Conservation (phyloP, 768 basidiomycete species). For the Serpula lacrymans region DNA sequence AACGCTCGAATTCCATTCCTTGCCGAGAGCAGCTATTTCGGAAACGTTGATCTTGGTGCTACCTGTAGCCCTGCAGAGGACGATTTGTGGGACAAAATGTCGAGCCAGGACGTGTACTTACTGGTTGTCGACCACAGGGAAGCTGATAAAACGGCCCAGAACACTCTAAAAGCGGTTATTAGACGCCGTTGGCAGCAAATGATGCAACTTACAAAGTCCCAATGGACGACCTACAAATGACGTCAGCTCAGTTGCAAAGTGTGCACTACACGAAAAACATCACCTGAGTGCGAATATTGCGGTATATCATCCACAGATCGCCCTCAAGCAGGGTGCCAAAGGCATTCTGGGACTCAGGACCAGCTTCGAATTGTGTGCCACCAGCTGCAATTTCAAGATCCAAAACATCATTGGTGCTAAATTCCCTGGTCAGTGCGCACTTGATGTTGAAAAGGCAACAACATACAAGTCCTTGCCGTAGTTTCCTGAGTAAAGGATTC, state of each 20-base stretch:
- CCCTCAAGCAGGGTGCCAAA: conserved; percentile 57
- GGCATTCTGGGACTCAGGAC: conserved; percentile 37
- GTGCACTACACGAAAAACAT: not conserved
- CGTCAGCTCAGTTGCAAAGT: not conserved
- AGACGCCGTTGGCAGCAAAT: not conserved
- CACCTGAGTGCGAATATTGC: conserved; percentile 51
- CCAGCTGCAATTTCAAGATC: conserved; percentile 58
- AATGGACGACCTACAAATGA: conserved; percentile 44
- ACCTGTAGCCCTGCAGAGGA: conserved; percentile 44
- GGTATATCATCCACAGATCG: conserved; percentile 68
- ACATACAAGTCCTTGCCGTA: conserved; percentile 54
- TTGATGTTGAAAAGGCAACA: not conserved
- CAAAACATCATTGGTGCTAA: conserved; percentile 60
- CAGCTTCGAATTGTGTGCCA: conserved; percentile 56
- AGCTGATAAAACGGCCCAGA: conserved; percentile 63
- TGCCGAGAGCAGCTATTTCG: conserved; percentile 45
- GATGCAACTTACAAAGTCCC: conserved; percentile 59
- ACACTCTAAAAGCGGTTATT: conserved; percentile 42
- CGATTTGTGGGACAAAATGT: not conserved
- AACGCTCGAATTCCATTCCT: conserved; percentile 45
- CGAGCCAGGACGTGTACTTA: conserved; percentile 19
- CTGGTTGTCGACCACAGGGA: conserved; percentile 51
- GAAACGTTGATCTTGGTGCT: conserved; percentile 58
- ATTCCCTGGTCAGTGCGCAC: not conserved
- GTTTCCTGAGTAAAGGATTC: conserved; percentile 70